phyloP scores from a whole-genome alignment of 2,329 filamentous ascomycete species.

The Calonectria crousiana region DNA sequence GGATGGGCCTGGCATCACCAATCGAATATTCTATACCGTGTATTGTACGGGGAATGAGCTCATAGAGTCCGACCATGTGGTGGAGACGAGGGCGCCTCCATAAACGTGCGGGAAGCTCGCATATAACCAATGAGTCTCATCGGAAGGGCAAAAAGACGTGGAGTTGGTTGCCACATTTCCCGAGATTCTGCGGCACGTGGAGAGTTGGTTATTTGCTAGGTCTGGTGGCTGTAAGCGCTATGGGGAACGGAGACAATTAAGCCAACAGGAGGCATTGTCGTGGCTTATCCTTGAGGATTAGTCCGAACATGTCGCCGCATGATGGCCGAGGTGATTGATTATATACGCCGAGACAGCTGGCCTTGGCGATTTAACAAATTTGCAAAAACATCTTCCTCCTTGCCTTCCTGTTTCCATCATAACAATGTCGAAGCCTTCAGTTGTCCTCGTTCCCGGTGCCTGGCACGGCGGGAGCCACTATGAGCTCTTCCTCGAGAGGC shows the following conservation, averaged over 20 bases:
- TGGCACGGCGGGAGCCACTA: constrained; percentile 32
- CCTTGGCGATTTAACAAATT: too few relatives aligned
- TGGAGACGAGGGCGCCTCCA: background rate
- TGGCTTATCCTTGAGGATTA: background rate
- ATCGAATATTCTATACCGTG: background rate
- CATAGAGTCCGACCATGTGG: background rate
- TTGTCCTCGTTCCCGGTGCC: constrained; percentile 34
- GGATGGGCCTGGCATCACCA: background rate
- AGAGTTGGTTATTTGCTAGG: background rate
- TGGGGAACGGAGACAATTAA: background rate
- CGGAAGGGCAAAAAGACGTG: background rate
- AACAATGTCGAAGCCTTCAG: constrained; percentile 28
- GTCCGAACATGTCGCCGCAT: background rate
- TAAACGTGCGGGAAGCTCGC: background rate
- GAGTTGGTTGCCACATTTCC: background rate
- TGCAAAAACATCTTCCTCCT: background rate
- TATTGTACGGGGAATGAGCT: background rate
- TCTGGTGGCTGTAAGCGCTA: background rate
- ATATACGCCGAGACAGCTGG: background rate
- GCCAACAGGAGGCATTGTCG: background rate
- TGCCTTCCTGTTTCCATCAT: background rate
- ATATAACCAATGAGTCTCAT: background rate
- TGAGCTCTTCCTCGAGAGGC: background rate
- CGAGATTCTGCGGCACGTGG: background rate
- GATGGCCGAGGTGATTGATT: too few relatives aligned